Evolutionary conservation across 2,329 filamentous ascomycete genomes (phyloP).

Genomic region (Diaporthe nobilis): DNA sequence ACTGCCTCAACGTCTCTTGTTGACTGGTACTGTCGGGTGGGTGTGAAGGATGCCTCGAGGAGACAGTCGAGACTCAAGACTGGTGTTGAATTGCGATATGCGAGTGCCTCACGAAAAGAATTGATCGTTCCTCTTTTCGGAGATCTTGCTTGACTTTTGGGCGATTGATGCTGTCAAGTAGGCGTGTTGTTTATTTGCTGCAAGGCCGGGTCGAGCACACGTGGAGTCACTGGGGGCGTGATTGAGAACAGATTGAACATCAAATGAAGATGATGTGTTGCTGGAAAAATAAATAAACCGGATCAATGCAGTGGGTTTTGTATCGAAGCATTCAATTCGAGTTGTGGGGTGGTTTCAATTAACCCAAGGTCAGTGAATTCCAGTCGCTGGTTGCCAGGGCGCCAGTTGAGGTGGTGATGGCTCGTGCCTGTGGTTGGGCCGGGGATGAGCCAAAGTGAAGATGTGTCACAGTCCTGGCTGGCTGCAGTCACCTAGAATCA

Average conservation of each 20-base stretch:
- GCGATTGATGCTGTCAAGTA: background rate
- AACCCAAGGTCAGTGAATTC: background rate
- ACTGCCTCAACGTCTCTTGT: too few relatives aligned
- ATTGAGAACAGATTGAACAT: background rate
- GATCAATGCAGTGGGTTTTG: too few relatives aligned
- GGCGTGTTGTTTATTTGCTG: background rate
- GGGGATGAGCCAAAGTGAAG: background rate
- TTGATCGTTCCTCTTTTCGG: rapidly evolving
- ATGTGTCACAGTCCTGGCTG: too few relatives aligned
- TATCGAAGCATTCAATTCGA: background rate
- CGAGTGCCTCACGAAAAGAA: background rate
- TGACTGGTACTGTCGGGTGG: background rate
- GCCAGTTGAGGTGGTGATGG: background rate
- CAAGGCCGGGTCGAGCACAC: background rate
- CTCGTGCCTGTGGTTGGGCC: background rate
- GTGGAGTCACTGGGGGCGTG: background rate
- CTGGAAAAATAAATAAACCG: background rate
- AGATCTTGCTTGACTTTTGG: background rate
- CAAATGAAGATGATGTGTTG: background rate
- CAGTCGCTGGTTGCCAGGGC: constrained; percentile 13
- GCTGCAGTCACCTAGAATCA: too few relatives aligned
- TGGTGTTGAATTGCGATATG: background rate
- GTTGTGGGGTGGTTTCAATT: background rate
- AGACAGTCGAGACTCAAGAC: background rate
- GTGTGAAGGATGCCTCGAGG: background rate